phyloP scores from a whole-genome alignment of 495 filamentous ascomycete species.

The Poronia punctata region DNA sequence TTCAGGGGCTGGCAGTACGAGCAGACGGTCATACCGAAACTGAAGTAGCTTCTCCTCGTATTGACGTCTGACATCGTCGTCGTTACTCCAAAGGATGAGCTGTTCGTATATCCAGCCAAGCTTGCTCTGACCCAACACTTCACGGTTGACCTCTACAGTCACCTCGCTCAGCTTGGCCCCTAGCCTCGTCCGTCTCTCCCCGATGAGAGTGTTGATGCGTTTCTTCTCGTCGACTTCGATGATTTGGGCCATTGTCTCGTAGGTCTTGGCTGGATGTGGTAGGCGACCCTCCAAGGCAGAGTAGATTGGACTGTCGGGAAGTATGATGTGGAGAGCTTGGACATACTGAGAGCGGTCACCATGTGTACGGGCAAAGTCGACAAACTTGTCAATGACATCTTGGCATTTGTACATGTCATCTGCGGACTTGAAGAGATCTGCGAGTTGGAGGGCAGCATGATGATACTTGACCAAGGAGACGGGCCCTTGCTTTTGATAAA shows the following conservation, averaged over 20 bases:
- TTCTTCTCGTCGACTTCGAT: slow-evolving; percentile 83
- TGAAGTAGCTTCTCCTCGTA: slow-evolving; percentile 90
- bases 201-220: slow-evolving; percentile 84
- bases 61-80: slow-evolving; percentile 73
- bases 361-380: slow-evolving; percentile 58
- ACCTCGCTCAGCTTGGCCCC: slow-evolving; percentile 79
- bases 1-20: slow-evolving; percentile 53
- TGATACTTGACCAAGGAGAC: slow-evolving; percentile 68
- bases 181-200: slow-evolving; percentile 77
- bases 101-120: slow-evolving; percentile 70
- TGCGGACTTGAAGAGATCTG: slow-evolving; percentile 62
- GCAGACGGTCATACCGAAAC: slow-evolving; percentile 67
- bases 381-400: slow-evolving; percentile 73
- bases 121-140: slow-evolving; percentile 63
- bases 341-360: slow-evolving; percentile 68
- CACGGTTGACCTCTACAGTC: slow-evolving; percentile 76
- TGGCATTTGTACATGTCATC: slow-evolving; percentile 66
- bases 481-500: slow-evolving; percentile 71
- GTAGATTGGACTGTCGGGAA: slow-evolving; percentile 74
- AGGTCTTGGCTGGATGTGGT: slow-evolving; percentile 72
- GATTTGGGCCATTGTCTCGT: slow-evolving; percentile 76
- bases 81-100: slow-evolving; percentile 81
- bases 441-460: slow-evolving; percentile 60
- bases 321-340: slow-evolving; percentile 61
- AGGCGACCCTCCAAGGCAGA: slow-evolving; percentile 78